Evolutionary conservation across 2,329 filamentous ascomycete species (phyloP).

Genomic region (Xylariaceae sp.): DNA sequence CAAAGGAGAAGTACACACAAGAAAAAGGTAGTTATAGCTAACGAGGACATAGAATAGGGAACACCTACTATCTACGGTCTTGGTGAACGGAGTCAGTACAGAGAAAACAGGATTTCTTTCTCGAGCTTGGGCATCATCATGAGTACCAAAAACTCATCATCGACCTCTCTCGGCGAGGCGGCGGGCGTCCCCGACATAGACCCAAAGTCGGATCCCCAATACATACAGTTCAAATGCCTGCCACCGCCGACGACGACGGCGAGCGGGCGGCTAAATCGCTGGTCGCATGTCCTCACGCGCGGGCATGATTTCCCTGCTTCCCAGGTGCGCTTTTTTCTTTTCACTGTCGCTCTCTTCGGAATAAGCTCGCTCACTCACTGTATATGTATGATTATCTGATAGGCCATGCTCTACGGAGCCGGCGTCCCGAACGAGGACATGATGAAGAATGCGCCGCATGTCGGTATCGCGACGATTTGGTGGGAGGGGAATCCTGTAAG

Average conservation of each 20-base stretch:
- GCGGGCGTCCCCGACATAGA: conserved; percentile 26
- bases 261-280: conserved; percentile 71
- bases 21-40: too few relatives aligned
- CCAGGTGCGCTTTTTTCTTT: conserved; percentile 50
- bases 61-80: too few relatives aligned
- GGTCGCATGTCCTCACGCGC: conserved; percentile 75
- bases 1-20: too few relatives aligned
- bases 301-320: conserved; percentile 89
- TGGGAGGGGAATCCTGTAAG: conserved; percentile 92
- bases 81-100: too few relatives aligned
- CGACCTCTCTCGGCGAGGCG: conserved; percentile 14
- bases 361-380: too few relatives aligned
- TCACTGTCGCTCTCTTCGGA: not conserved
- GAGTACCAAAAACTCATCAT: conserved; percentile 20
- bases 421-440: conserved; percentile 76
- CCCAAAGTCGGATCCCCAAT: conserved; percentile 46
- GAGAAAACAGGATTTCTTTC: too few relatives aligned
- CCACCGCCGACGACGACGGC: conserved; percentile 47
- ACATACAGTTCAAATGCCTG: conserved; percentile 47
- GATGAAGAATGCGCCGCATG: conserved; percentile 87
- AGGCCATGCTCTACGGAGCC: conserved; percentile 94
- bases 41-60: too few relatives aligned
- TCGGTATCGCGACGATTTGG: conserved; percentile 89
- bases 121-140: too few relatives aligned
- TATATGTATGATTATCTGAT: not conserved